Evolutionary conservation across 164 flowering plant genomes (phyloP), one percentile per base, ranked within the genome.

Genomic region (Malania oleifera): DNA sequence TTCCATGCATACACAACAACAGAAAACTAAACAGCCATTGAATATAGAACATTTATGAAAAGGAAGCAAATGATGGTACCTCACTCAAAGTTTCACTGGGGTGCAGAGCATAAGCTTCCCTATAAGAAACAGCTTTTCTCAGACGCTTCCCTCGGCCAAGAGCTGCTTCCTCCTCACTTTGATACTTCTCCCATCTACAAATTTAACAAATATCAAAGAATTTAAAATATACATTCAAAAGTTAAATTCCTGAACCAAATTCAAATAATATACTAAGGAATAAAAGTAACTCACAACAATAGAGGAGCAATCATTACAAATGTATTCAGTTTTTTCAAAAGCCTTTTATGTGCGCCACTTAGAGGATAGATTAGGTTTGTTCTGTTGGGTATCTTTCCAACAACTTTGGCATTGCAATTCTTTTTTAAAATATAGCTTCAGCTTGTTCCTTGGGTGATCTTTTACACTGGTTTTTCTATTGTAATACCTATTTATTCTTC

Each of bases 81-180:
- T 87, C 96, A 67, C 56, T 74, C 57, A 71, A 49, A 49, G 82
- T 73, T 73, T 77, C 98, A 76, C 31, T 72, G 9, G 80, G 74
- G 54, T 80, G 83, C 48, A 84, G 71, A 67, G 85, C 82, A 79
- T 83, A 87, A 53, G 80, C 89, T 70, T 91, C 99, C 64, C 86
- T 80, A 51, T 95, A 95, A 40, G 98, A 91, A 68, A 95, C 87
- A 63, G 96, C 85, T 81, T 91, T 95, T 43, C 98, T 78, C 60
- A 64, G 82, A 57, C 99, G 95, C 73, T 95, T 95, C 51, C 99
- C 99, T 47, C 99, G 78, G 63, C 99, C 99, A 77, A 95, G 96
- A 73, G 87, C 82, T 58, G 99, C 99, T 81, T 89, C 96, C 76
- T 87, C 98, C 72, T 95, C 98, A 66, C 22, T 85, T 62, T 87